Evolutionary conservation across 2,329 filamentous ascomycete species (phyloP).

Genomic region (Calonectria leucothoes): DNA sequence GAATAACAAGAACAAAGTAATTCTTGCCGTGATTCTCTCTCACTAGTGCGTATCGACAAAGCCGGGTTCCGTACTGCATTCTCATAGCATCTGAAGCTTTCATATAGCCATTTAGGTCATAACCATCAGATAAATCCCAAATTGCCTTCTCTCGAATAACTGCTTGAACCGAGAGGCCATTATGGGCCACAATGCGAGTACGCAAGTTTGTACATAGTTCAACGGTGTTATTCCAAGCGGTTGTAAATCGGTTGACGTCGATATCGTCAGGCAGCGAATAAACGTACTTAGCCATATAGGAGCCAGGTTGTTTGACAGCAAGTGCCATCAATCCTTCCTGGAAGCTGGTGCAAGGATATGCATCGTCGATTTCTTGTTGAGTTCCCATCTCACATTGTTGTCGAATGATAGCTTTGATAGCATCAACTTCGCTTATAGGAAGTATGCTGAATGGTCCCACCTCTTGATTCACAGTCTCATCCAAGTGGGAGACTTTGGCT

Average conservation of each 20-base stretch:
- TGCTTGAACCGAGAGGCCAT: neutral
- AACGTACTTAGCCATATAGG: constrained; percentile 23
- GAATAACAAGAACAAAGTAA: constrained; percentile 5
- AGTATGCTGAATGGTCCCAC: neutral
- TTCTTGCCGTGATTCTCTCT: neutral
- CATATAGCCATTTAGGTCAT: neutral
- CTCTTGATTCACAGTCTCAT: neutral
- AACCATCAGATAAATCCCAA: neutral
- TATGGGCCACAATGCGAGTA: neutral
- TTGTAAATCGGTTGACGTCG: neutral
- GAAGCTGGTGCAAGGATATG: constrained; percentile 49
- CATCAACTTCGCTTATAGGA: neutral
- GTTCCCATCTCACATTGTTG: neutral
- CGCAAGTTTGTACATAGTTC: neutral
- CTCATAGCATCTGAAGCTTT: neutral
- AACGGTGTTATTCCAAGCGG: neutral
- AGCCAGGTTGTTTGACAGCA: constrained; percentile 18
- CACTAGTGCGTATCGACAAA: neutral
- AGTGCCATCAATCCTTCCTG: constrained; percentile 49
- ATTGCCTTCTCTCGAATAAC: neutral
- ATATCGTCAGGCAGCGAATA: neutral
- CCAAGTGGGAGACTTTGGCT: neutral
- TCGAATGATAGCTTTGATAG: neutral
- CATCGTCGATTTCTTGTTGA: constrained; percentile 43
- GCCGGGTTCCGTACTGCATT: neutral